Conservation (phyloP, 371 early-diverging fungal genomes). For the Coemansia sp. region DNA sequence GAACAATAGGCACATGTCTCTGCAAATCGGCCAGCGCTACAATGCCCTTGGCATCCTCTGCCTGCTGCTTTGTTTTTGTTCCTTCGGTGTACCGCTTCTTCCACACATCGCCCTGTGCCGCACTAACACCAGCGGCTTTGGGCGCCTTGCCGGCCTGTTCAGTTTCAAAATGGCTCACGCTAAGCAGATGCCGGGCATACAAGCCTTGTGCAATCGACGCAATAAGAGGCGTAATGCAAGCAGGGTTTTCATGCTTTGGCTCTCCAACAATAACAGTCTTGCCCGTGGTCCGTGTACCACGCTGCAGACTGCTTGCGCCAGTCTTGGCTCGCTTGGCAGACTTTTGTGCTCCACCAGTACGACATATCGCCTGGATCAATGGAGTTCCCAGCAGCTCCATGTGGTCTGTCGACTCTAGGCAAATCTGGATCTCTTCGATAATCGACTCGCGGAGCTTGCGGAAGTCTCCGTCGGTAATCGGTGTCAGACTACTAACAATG, state of each 20-base stretch:
- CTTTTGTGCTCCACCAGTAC: slow-evolving; percentile 8
- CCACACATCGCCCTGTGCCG: slow-evolving; percentile 7
- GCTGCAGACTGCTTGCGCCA: slow-evolving; percentile 7
- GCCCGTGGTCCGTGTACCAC: slow-evolving; percentile 13
- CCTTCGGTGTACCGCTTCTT: slow-evolving; percentile 36
- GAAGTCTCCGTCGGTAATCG: slow-evolving; percentile 43
- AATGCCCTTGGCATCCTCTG: slow-evolving; percentile 27
- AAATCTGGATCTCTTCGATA: slow-evolving; percentile 39
- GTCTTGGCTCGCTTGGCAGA: neutral
- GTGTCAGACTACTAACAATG: slow-evolving; percentile 18
- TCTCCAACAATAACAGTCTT: slow-evolving; percentile 8
- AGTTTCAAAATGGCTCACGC: slow-evolving; percentile 31
- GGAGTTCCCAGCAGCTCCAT: slow-evolving; percentile 26
- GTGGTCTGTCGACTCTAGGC: slow-evolving; percentile 29
- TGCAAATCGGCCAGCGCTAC: slow-evolving; percentile 24
- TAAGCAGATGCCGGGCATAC: slow-evolving; percentile 50
- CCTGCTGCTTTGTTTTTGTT: slow-evolving; percentile 12
- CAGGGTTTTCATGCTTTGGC: slow-evolving; percentile 48
- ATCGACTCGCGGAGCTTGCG: slow-evolving; percentile 36
- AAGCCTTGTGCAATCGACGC: slow-evolving; percentile 54
- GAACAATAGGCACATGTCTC: neutral
- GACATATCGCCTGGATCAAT: slow-evolving; percentile 37
- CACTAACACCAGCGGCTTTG: too few species aligned
- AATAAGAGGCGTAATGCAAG: slow-evolving; percentile 56
- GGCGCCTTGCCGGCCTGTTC: neutral